phyloP scores from a whole-genome alignment of 208 protist species.

The Leishmania major region DNA sequence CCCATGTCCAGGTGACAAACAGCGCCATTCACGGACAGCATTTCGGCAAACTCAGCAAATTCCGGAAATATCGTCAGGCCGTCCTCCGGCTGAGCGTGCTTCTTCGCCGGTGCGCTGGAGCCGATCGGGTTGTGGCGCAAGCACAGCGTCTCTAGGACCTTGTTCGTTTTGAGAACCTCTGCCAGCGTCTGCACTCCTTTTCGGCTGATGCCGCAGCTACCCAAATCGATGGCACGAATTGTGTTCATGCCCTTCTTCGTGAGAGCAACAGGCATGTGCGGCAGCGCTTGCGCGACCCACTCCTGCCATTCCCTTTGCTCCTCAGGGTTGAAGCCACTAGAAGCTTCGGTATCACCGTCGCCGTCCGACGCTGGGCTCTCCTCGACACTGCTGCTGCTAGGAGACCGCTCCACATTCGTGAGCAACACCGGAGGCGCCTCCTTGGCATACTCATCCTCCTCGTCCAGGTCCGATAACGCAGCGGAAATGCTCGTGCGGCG shows the following conservation, averaged over 20 bases:
- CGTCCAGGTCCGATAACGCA: conserved; percentile 19
- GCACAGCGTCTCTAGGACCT: conserved; percentile 59
- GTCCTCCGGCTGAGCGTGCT: conserved; percentile 23
- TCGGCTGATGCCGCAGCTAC: conserved; percentile 66
- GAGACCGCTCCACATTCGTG: conserved; percentile 32
- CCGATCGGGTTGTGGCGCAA: conserved; percentile 76
- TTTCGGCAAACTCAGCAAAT: conserved; percentile 47
- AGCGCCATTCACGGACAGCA: conserved; percentile 50
- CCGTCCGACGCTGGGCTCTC: conserved; percentile 7
- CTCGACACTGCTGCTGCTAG: conserved; percentile 3
- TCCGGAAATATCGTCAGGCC: conserved; percentile 34
- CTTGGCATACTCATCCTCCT: conserved; percentile 47
- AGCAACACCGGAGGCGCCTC: conserved; percentile 35
- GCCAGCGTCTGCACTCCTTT: conserved; percentile 57
- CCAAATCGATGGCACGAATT: conserved; percentile 66
- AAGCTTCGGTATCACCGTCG: conserved; percentile 13
- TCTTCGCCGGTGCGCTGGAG: conserved; percentile 21
- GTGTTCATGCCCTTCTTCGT: conserved; percentile 64
- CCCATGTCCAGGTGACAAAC: conserved; percentile 68
- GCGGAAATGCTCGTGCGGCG: neutral
- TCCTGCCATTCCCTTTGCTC: conserved; percentile 24
- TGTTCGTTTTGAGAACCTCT: conserved; percentile 51
- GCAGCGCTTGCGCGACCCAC: conserved; percentile 19
- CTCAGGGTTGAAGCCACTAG: conserved; percentile 32
- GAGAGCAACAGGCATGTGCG: conserved; percentile 16